Evolutionary conservation across 2,329 filamentous ascomycete genomes (phyloP), one percentile per base, ranked within the genome.

Genomic region (Coniochaeta sp.): DNA sequence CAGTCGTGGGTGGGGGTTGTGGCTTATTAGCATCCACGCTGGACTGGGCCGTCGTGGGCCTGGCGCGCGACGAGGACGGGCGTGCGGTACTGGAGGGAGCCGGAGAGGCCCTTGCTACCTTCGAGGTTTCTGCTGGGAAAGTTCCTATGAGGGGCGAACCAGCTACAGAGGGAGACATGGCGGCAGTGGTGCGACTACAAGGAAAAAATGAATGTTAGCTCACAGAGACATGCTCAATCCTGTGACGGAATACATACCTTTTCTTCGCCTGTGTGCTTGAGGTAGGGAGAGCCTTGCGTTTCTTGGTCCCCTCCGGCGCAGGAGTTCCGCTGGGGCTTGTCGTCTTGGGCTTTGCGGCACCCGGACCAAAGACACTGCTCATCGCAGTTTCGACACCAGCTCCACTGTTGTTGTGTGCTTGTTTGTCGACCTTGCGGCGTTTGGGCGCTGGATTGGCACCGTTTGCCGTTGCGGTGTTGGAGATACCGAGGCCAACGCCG

Each of bases 361-460:
- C 74, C 49, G 59, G 71, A 9, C 74, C 76, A 58, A 78, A 75
- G 12, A 79, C 79, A 9, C 70, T 71, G 63, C 82, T 87, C 66
- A 86, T 73, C n/a, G 85, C 82, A 54, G 86, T 82, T 62, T 91
- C 87, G 74, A 85, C 82, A 4, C 73, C 66, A 27, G 71, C 69
- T 4, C 68, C 71, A 33, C 74, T 74, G 54, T 74, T 75, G 13
- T 71, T 64, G 9, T 76, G 69, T 9, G 45, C 26, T 20, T 48
- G 45, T 53, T 86, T 83, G 60, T 95, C 90, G 2, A 89, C 83
- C 70, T 91, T 95, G 57, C 91, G 84, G 61, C 89, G 81, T 71
- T 95, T 95, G 22, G 77, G 73, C 2, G 84, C 76, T 26, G 78
- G 76, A 51, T 72, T 69, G 20, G 75, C 71, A 5, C 72, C 62